These are phyloP conservation scores for Geoglossum cookeanum DNA, from an alignment of 2,329 filamentous ascomycete species.

Conservation along the genomic window DNA sequence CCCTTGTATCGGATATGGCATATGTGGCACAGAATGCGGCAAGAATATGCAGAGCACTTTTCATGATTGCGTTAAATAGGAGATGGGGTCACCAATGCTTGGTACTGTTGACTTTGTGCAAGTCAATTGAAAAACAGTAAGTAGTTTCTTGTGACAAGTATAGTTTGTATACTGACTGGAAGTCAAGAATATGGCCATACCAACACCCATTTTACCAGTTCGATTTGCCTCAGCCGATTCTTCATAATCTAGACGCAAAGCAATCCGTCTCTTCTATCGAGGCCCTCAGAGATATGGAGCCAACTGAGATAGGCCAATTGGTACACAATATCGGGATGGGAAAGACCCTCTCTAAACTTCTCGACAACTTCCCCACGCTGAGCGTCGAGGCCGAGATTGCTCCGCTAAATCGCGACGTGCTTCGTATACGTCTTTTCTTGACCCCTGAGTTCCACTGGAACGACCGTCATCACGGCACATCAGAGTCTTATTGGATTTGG, in stretches of 20 bases:
- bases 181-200: slow-evolving; percentile 56
- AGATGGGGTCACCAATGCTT: slow-evolving; percentile 92
- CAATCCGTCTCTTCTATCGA: slow-evolving; percentile 57
- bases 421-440: slow-evolving; percentile 74
- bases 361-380: slow-evolving; percentile 84
- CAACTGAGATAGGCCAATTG: slow-evolving; percentile 71
- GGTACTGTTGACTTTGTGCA: slow-evolving; percentile 77
- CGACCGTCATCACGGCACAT: slow-evolving; percentile 78
- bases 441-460: slow-evolving; percentile 91
- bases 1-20: slow-evolving; percentile 73
- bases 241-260: slow-evolving; percentile 73
- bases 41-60: slow-evolving; percentile 81
- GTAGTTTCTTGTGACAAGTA: background rate
- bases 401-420: slow-evolving; percentile 80
- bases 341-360: slow-evolving; percentile 55
- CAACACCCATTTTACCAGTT: slow-evolving; percentile 93
- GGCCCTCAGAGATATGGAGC: slow-evolving; percentile 77
- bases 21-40: slow-evolving; percentile 94
- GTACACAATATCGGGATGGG: slow-evolving; percentile 87
- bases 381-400: slow-evolving; percentile 87
- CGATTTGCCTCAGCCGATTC: slow-evolving; percentile 63
- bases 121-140: slow-evolving; percentile 78
- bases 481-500: slow-evolving; percentile 97
- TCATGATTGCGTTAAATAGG: slow-evolving; percentile 92
- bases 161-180: background rate